Evolutionary conservation across 2,329 filamentous ascomycete species (phyloP).

Genomic region (Fusarium mangiferae): DNA sequence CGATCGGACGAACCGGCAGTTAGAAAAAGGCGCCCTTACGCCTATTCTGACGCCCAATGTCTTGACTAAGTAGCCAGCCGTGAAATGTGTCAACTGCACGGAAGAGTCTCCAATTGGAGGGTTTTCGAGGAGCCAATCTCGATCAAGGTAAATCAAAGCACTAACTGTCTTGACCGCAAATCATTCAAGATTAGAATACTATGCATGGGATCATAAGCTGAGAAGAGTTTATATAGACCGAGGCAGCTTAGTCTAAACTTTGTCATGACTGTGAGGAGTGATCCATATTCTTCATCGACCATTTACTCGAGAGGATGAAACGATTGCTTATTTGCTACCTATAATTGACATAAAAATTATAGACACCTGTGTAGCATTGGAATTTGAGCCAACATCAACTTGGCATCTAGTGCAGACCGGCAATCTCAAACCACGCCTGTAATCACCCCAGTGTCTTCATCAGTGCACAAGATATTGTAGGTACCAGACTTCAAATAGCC

Average conservation of each 20-base stretch:
- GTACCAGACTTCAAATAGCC: neutral
- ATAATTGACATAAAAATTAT: neutral
- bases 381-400: neutral
- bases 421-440: neutral
- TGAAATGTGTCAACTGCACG: neutral
- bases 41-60: neutral
- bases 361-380: neutral
- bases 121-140: neutral
- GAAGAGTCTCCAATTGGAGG: neutral
- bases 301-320: no score
- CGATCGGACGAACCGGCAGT: conserved; percentile 24
- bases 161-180: neutral
- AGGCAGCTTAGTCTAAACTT: neutral
- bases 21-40: conserved; percentile 5
- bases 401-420: neutral
- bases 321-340: neutral
- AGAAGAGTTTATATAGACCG: neutral
- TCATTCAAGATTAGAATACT: no score
- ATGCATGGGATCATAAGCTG: neutral
- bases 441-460: neutral
- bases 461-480: neutral
- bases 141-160: neutral
- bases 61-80: neutral
- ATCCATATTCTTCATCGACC: neutral
- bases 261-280: neutral